phyloP scores from a whole-genome alignment of 768 basidiomycete genomes.

The Nidularia pulvinata region DNA sequence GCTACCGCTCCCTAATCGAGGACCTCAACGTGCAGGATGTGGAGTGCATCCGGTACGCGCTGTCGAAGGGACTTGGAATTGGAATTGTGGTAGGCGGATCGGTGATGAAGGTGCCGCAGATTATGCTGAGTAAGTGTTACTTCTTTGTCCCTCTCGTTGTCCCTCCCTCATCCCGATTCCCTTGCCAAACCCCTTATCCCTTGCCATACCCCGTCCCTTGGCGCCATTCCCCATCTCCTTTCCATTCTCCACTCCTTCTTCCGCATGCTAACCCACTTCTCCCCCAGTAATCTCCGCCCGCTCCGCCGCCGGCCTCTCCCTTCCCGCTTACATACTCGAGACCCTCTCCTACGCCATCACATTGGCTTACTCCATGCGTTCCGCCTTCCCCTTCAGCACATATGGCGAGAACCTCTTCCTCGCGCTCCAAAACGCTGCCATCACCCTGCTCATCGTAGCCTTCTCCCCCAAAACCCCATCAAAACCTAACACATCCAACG shows the following conservation, averaged over 20 bases:
- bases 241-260: background rate
- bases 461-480: conserved; percentile 38
- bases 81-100: conserved; percentile 85
- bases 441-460: conserved; percentile 84
- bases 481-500: conserved; percentile 11
- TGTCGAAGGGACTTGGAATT: conserved; percentile 84
- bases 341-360: conserved; percentile 91
- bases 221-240: background rate
- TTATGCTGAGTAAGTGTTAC: conserved; percentile 69
- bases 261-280: background rate
- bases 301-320: conserved; percentile 86
- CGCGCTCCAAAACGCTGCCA: conserved; percentile 83
- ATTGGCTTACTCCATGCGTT: conserved; percentile 82
- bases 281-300: conserved; percentile 62
- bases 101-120: conserved; percentile 91
- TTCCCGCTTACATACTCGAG: conserved; percentile 88
- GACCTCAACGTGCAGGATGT: conserved; percentile 69
- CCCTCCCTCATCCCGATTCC: background rate
- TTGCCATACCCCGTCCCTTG: too few relatives aligned
- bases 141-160: too few relatives aligned
- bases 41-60: conserved; percentile 78
- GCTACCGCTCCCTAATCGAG: conserved; percentile 79
- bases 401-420: conserved; percentile 98
- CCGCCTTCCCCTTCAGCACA: conserved; percentile 92
- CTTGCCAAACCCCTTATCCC: too few relatives aligned